Percentiles rank a stretch among this genome's conserved stretches.
Evolutionary conservation across 2,329 filamentous ascomycete genomes (phyloP).

Genomic region (Colletotrichum sp.): DNA sequence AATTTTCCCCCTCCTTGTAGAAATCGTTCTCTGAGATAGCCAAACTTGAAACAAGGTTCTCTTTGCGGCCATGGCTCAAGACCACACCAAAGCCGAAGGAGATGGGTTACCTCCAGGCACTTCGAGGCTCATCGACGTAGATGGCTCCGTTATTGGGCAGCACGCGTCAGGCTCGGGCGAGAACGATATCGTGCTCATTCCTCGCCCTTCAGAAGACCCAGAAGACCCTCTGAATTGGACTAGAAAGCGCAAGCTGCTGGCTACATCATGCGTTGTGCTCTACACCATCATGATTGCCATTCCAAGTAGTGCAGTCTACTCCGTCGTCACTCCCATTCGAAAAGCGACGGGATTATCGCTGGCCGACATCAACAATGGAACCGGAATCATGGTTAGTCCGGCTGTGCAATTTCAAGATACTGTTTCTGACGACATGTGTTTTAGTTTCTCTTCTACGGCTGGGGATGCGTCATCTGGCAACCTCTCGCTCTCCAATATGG

Average conservation of each 20-base stretch:
- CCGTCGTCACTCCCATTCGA: slow-evolving; percentile 39
- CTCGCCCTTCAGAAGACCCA: slow-evolving; percentile 27
- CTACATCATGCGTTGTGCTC: slow-evolving; percentile 24
- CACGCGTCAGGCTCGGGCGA: neutral
- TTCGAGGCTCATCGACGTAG: slow-evolving; percentile 3
- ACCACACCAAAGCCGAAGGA: neutral
- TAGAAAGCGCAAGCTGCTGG: slow-evolving; percentile 24
- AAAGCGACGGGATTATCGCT: slow-evolving; percentile 35
- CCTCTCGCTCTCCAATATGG: slow-evolving; percentile 51
- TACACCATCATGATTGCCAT: slow-evolving; percentile 36
- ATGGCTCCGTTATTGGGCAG: neutral
- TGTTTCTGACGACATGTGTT: neutral
- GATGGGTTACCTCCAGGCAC: neutral
- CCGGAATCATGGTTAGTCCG: slow-evolving; percentile 36
- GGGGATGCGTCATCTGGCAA: slow-evolving; percentile 52
- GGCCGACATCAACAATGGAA: slow-evolving; percentile 41
- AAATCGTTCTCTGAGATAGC: no score
- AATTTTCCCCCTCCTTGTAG: neutral
- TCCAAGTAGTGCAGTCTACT: slow-evolving; percentile 43
- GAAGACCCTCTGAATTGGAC: slow-evolving; percentile 32
- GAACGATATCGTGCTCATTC: slow-evolving; percentile 27
- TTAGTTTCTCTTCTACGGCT: slow-evolving; percentile 47
- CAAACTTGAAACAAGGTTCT: no score
- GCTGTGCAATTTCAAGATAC: rapidly evolving
- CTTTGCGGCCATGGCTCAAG: neutral